phyloP scores from a whole-genome alignment of 306 rosid genomes.

The Arachis stenosperma region DNA sequence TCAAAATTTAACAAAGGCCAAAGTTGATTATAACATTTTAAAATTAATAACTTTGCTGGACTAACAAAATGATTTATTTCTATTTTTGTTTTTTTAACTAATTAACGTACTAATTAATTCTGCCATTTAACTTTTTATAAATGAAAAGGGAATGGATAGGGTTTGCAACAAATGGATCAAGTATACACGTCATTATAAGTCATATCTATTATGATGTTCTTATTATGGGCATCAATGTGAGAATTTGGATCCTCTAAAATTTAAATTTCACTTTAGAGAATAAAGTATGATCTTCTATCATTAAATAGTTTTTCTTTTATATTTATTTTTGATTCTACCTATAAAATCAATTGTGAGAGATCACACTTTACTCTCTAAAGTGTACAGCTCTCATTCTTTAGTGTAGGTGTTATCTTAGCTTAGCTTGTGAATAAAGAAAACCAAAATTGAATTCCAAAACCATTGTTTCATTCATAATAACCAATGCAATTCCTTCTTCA shows the following conservation, averaged over 20 bases:
- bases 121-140: neutral
- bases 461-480: conserved; percentile 17
- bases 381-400: conserved; percentile 4
- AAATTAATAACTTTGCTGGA: too few species aligned
- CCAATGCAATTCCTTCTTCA: neutral
- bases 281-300: too few species aligned
- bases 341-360: too few species aligned
- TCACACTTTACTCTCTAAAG: too few species aligned
- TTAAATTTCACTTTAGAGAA: too few species aligned
- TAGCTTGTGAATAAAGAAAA: conserved; percentile 11
- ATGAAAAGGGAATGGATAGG: neutral
- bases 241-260: too few species aligned
- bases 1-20: too few species aligned
- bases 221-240: neutral
- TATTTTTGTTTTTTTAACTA: too few species aligned
- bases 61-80: too few species aligned
- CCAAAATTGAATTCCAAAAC: neutral
- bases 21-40: too few species aligned
- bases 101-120: neutral
- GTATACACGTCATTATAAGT: neutral
- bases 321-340: too few species aligned
- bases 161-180: neutral
- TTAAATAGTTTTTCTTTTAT: too few species aligned
- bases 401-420: neutral
- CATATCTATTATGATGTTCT: neutral